A percentile compares a stretch with the other conserved stretches of the same genome.
Conservation (phyloP, 2,329 filamentous ascomycete species). For the Ophiostoma angusticollis region DNA sequence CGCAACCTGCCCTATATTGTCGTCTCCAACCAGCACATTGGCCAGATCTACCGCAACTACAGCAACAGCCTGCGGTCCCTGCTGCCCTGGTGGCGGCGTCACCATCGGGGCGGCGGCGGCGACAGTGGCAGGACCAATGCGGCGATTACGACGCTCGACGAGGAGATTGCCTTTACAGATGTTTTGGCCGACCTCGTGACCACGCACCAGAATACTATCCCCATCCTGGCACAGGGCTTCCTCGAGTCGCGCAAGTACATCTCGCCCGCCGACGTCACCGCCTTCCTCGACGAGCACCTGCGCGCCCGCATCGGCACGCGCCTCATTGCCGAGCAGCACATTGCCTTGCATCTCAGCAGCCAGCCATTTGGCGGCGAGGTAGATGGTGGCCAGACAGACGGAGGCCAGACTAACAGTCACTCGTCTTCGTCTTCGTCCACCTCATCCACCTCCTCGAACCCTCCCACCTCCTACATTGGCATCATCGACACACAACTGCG, state of each 20-base stretch:
- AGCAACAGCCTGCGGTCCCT: conserved; percentile 83
- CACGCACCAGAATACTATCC: conserved; percentile 90
- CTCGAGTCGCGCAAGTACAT: conserved; percentile 90
- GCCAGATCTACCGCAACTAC: conserved; percentile 92
- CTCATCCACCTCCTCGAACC: background rate
- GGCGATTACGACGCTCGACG: conserved; percentile 59
- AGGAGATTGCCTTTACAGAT: conserved; percentile 83
- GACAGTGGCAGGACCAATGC: background rate
- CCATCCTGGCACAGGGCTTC: conserved; percentile 81
- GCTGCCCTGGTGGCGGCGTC: conserved; percentile 60
- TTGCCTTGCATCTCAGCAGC: conserved; percentile 65
- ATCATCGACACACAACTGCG: conserved; percentile 81
- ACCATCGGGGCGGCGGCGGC: background rate
- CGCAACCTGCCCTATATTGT: conserved; percentile 95
- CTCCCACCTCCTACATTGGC: conserved; percentile 59
- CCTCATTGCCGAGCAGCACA: conserved; percentile 90
- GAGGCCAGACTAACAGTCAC: too few relatives aligned
- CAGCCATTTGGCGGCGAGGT: conserved; percentile 49
- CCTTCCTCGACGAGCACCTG: conserved; percentile 86
- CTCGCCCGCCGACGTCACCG: conserved; percentile 65
- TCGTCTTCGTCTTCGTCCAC: too few relatives aligned
- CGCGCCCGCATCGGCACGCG: conserved; percentile 88
- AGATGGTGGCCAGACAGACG: conserved; percentile 35
- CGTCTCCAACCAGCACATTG: conserved; percentile 92
- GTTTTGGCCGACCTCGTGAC: conserved; percentile 91